Percentiles rank a stretch among this genome's conserved stretches.
Evolutionary conservation across 805 yeast genomes (phyloP).

Genomic region (Candida lessepsii): DNA sequence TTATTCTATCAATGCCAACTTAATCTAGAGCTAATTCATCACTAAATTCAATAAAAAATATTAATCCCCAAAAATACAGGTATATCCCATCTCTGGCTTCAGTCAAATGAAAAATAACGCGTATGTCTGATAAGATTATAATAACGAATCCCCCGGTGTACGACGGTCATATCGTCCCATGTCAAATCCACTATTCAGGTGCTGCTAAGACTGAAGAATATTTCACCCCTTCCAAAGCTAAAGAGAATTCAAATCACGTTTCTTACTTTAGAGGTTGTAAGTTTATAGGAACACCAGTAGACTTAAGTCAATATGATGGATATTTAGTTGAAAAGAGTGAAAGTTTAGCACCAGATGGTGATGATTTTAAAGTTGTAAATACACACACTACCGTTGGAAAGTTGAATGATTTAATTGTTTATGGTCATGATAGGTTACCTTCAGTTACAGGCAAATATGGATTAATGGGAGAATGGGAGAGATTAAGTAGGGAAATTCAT

Average conservation of each 20-base stretch:
- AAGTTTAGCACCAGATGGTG: constrained; percentile 18
- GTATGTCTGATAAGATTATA: constrained; percentile 10
- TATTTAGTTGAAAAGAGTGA: constrained; percentile 28
- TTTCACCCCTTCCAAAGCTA: constrained; percentile 29
- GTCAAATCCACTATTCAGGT: constrained; percentile 29
- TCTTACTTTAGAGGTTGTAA: constrained; percentile 38
- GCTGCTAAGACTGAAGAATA: constrained; percentile 31
- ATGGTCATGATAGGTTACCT: constrained; percentile 32
- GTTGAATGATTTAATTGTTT: constrained; percentile 22
- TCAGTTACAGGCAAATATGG: constrained; percentile 24
- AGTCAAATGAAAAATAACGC: neutral
- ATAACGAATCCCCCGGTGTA: constrained; percentile 15
- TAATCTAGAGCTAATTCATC: no score
- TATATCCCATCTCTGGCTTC: neutral
- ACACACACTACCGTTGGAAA: constrained; percentile 23
- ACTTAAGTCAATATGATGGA: constrained; percentile 21
- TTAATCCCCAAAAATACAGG: no score
- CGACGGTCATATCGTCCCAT: constrained; percentile 26
- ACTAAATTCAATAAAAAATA: no score
- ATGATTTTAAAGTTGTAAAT: constrained; percentile 20
- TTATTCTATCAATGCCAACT: no score
- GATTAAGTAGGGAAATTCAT: constrained; percentile 17
- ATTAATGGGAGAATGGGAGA: constrained; percentile 29
- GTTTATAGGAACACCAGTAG: constrained; percentile 25
- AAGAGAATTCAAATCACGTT: constrained; percentile 17